A percentile compares a stretch with the other conserved stretches of the same genome.
Conservation (phyloP, 257 asterid genomes). For the Cinchona pubescens region DNA sequence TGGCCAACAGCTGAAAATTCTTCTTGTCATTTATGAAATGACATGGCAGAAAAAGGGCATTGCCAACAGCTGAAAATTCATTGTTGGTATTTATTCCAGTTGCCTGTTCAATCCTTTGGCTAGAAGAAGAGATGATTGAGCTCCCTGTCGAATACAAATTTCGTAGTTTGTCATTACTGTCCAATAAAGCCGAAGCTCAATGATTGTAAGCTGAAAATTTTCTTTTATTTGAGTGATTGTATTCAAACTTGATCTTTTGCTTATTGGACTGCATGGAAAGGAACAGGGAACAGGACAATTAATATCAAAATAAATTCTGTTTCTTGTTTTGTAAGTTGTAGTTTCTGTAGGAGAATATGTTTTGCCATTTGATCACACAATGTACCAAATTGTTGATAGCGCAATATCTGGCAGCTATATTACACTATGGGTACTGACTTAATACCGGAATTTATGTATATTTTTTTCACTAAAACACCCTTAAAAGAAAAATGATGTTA, state of each 20-base stretch:
- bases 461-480: too few species aligned
- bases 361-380: too few species aligned
- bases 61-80: not conserved
- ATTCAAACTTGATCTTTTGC: too few species aligned
- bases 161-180: not conserved
- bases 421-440: too few species aligned
- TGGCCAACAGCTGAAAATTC: not conserved
- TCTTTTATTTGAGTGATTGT: not conserved
- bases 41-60: not conserved
- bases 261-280: not conserved
- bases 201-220: not conserved
- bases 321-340: too few species aligned
- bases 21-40: not conserved
- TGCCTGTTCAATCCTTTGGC: constrained; percentile 1
- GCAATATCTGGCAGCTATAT: too few species aligned
- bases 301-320: too few species aligned
- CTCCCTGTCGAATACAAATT: not conserved
- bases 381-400: too few species aligned
- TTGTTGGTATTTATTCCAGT: constrained; percentile 4
- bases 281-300: not conserved
- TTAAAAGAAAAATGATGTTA: too few species aligned
- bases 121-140: not conserved
- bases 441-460: too few species aligned
- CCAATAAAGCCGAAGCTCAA: not conserved
- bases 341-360: too few species aligned